These are phyloP conservation scores for Diaporthe eres DNA, from an alignment of 2,329 filamentous ascomycete genomes.

Conservation along the genomic window DNA sequence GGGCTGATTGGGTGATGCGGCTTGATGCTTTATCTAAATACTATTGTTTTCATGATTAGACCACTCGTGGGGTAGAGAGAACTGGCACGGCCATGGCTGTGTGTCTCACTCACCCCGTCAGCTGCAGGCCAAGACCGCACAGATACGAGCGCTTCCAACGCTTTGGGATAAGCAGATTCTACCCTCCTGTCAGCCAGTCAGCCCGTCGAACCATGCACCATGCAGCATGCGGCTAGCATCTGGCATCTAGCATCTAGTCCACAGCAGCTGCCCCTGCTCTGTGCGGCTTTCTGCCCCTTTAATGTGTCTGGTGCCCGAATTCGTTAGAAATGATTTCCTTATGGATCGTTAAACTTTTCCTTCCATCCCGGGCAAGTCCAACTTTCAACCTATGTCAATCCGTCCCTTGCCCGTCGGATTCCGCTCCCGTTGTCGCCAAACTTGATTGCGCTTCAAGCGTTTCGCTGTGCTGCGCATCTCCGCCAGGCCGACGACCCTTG, in stretches of 20 bases:
- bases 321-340: not conserved
- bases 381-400: not conserved
- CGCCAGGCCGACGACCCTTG: not conserved
- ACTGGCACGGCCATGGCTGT: not conserved
- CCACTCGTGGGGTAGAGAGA: not conserved
- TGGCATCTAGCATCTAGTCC: constrained; percentile 19
- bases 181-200: not conserved
- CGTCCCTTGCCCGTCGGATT: not conserved
- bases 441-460: not conserved
- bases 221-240: constrained; percentile 20
- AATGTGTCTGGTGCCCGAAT: constrained; percentile 13
- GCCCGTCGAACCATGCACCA: constrained; percentile 20
- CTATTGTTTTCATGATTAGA: not conserved
- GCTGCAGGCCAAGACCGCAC: constrained; percentile 28
- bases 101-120: not conserved
- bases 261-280: constrained; percentile 6
- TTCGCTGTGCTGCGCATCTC: not conserved
- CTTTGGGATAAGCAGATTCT: constrained; percentile 22
- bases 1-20: not conserved
- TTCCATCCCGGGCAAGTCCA: not conserved
- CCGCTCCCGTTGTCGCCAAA: not conserved
- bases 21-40: not conserved
- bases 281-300: constrained; percentile 2
- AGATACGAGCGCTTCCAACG: constrained; percentile 15
- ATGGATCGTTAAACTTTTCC: not conserved